Conservation (phyloP, 2,329 filamentous ascomycete species). For the Parastagonospora nodorum region DNA sequence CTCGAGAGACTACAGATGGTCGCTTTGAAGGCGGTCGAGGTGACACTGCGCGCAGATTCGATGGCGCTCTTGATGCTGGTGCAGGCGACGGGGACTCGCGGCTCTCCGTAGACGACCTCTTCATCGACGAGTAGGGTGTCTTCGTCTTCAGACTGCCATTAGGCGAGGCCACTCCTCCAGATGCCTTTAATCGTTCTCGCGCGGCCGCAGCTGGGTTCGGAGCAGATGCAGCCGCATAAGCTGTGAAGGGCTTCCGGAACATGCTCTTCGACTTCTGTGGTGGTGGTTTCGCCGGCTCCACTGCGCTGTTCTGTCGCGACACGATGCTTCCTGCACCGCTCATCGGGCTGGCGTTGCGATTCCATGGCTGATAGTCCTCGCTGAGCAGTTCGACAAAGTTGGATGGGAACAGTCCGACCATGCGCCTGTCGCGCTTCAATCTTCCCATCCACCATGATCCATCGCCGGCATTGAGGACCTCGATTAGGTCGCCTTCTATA, state of each 20-base stretch:
- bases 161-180: slow-evolving; percentile 33
- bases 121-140: slow-evolving; percentile 58
- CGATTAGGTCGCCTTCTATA: slow-evolving; percentile 95
- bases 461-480: slow-evolving; percentile 96
- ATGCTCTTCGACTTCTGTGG: slow-evolving; percentile 59
- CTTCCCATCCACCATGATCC: slow-evolving; percentile 98
- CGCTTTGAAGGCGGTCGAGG: slow-evolving; percentile 44
- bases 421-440: slow-evolving; percentile 84
- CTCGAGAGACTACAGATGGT: slow-evolving; percentile 6
- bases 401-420: slow-evolving; percentile 91
- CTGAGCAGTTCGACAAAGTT: slow-evolving; percentile 95
- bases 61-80: slow-evolving; percentile 24
- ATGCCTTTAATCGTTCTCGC: slow-evolving; percentile 39
- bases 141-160: slow-evolving; percentile 47
- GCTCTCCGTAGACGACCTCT: slow-evolving; percentile 48
- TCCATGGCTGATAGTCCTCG: slow-evolving; percentile 79
- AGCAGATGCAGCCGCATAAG: slow-evolving; percentile 56
- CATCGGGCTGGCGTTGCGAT: slow-evolving; percentile 59
- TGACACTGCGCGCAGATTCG: slow-evolving; percentile 46
- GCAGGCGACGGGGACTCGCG: slow-evolving; percentile 39
- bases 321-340: slow-evolving; percentile 48
- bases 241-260: slow-evolving; percentile 68
- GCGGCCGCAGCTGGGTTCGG: slow-evolving; percentile 50
- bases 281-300: slow-evolving; percentile 51
- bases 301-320: slow-evolving; percentile 57